These are phyloP conservation scores for Trichoderma sp. DNA, from an alignment of 2,329 filamentous ascomycete species.

Conservation along the genomic window DNA sequence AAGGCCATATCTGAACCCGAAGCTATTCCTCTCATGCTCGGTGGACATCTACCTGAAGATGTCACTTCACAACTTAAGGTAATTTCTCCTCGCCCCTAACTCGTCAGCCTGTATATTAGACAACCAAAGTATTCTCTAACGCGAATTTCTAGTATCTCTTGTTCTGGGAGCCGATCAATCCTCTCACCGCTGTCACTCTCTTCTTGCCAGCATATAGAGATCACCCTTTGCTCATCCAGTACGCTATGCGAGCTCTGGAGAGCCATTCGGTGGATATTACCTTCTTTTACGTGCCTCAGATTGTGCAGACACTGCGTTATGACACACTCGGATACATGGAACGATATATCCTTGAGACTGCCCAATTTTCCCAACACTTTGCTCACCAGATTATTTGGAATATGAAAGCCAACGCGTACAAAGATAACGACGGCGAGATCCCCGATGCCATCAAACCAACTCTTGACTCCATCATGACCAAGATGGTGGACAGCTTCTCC, in stretches of 20 bases:
- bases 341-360: constrained; percentile 93
- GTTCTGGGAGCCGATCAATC: constrained; percentile 90
- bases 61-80: constrained; percentile 79
- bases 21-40: constrained; percentile 78
- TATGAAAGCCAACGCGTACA: constrained; percentile 98
- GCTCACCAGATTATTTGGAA: constrained; percentile 99
- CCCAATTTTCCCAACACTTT: constrained; percentile 95
- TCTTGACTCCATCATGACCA: constrained; percentile 83
- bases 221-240: constrained; percentile 91
- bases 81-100: constrained; percentile 22
- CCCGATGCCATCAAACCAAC: constrained; percentile 92
- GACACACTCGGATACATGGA: constrained; percentile 93
- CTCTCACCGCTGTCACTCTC: constrained; percentile 87
- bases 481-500: constrained; percentile 80
- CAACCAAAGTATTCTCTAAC: constrained; percentile 26
- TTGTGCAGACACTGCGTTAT: constrained; percentile 92
- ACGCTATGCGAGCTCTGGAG: constrained; percentile 92
- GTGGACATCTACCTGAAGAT: constrained; percentile 71
- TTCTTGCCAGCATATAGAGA: constrained; percentile 90
- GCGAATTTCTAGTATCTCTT: constrained; percentile 66
- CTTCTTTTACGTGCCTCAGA: constrained; percentile 98
- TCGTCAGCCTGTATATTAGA: not conserved
- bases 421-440: constrained; percentile 87
- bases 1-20: constrained; percentile 79
- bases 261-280: constrained; percentile 94